These are phyloP conservation scores for Plicaturopsis crispa DNA, from an alignment of 768 basidiomycete genomes.

Conservation along the genomic window DNA sequence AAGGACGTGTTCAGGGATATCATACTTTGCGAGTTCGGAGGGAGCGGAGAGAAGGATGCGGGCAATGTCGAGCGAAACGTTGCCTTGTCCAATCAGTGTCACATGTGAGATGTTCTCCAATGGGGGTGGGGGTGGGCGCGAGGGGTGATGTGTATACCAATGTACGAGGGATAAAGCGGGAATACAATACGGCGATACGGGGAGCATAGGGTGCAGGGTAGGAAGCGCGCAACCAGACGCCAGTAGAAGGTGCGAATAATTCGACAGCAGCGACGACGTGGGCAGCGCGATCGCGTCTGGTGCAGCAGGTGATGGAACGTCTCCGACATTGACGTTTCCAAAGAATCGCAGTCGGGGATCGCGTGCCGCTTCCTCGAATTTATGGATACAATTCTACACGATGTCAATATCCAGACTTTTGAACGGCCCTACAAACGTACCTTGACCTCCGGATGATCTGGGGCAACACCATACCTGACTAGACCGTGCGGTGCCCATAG, in stretches of 20 bases:
- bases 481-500: conserved; percentile 93
- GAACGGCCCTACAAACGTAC: conserved; percentile 25
- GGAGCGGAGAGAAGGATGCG: conserved; percentile 78
- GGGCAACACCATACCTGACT: conserved; percentile 93
- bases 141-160: conserved; percentile 95
- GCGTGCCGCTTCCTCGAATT: conserved; percentile 77
- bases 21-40: conserved; percentile 55
- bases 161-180: conserved; percentile 84
- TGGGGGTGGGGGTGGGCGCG: conserved; percentile 48
- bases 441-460: conserved; percentile 99
- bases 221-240: conserved; percentile 80
- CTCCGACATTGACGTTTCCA: conserved; percentile 73
- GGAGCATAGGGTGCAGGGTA: conserved; percentile 45
- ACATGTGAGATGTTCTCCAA: conserved; percentile 64
- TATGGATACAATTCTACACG: conserved; percentile 87
- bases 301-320: conserved; percentile 29
- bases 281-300: conserved; percentile 51
- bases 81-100: conserved; percentile 88
- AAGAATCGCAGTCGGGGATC: conserved; percentile 85
- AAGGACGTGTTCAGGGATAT: conserved; percentile 72
- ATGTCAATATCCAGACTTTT: conserved; percentile 3
- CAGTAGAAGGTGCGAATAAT: conserved; percentile 84
- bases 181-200: conserved; percentile 41
- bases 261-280: conserved; percentile 47
- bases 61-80: conserved; percentile 90